Conservation (phyloP, 257 asterid genomes). For the Petunia axillaris region DNA sequence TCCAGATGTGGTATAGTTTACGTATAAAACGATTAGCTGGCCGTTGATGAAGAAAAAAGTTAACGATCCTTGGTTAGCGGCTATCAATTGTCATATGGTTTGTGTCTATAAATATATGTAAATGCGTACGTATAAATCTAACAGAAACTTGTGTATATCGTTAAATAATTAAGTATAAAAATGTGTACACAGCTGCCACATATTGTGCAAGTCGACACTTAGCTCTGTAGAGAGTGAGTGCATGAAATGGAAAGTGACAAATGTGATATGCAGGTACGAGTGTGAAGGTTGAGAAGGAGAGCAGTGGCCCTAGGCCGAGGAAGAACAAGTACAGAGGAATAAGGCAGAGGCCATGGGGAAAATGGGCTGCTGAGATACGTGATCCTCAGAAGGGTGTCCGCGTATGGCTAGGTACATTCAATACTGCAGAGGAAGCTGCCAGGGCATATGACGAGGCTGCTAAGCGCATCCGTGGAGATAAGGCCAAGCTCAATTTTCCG, state of each 20-base stretch:
- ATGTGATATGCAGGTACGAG: conserved; percentile 30
- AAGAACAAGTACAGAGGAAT: conserved; percentile 79
- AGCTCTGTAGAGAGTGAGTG: not conserved
- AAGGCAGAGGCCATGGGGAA: conserved; percentile 91
- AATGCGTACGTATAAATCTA: not conserved
- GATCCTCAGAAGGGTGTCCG: conserved; percentile 72
- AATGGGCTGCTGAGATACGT: conserved; percentile 96
- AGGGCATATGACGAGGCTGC: conserved; percentile 81
- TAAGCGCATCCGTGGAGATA: conserved; percentile 70
- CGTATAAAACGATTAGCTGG: not conserved
- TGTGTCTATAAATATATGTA: not conserved
- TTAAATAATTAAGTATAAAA: not conserved
- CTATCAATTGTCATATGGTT: not conserved
- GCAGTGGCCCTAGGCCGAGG: conserved; percentile 39
- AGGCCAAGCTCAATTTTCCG: conserved; percentile 85
- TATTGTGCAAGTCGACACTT: not conserved
- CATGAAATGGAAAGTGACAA: not conserved
- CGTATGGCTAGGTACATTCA: conserved; percentile 85
- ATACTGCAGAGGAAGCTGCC: conserved; percentile 76
- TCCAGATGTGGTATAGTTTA: not conserved
- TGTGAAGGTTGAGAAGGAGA: conserved; percentile 41
- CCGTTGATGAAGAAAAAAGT: not conserved
- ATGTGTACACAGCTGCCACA: not conserved
- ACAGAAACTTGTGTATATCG: no score
- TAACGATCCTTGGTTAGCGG: not conserved